These are phyloP conservation scores for Aspergillus sergii DNA, from an alignment of 2,329 filamentous ascomycete genomes.

Conservation along the genomic window DNA sequence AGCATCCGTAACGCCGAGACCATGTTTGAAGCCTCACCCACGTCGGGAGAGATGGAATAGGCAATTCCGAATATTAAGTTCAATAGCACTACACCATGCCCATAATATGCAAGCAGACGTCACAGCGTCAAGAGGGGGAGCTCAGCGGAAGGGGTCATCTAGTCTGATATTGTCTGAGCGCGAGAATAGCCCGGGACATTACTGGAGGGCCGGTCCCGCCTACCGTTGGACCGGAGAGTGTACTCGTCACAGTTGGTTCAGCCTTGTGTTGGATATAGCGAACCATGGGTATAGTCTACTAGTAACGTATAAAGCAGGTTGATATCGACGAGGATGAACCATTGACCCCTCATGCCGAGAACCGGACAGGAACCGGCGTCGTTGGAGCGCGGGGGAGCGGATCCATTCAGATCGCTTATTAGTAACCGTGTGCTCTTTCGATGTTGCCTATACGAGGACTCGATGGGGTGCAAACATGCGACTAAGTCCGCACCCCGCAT, in stretches of 20 bases:
- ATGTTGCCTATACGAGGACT: background rate
- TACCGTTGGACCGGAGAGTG: background rate
- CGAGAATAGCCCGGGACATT: conserved; percentile 1
- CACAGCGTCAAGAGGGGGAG: background rate
- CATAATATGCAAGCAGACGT: conserved; percentile 2
- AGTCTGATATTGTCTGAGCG: background rate
- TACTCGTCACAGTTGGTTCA: background rate
- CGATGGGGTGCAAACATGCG: background rate
- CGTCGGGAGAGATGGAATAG: conserved; percentile 13
- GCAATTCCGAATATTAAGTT: conserved; percentile 12
- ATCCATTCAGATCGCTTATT: background rate
- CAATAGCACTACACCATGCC: background rate
- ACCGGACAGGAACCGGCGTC: conserved; percentile 5
- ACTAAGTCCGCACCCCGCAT: conserved; percentile 1
- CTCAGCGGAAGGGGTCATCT: background rate
- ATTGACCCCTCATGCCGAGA: conserved; percentile 6
- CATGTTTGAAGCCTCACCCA: background rate
- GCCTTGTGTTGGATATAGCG: background rate
- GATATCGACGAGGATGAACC: background rate
- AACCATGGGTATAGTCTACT: background rate
- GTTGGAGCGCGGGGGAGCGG: conserved; percentile 9
- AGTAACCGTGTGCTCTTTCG: background rate
- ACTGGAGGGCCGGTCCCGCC: background rate
- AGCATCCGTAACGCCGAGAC: background rate
- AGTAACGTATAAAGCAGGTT: background rate